Evolutionary conservation across 257 asterid genomes (phyloP).

Genomic region (Capsicum rhomboideum): DNA sequence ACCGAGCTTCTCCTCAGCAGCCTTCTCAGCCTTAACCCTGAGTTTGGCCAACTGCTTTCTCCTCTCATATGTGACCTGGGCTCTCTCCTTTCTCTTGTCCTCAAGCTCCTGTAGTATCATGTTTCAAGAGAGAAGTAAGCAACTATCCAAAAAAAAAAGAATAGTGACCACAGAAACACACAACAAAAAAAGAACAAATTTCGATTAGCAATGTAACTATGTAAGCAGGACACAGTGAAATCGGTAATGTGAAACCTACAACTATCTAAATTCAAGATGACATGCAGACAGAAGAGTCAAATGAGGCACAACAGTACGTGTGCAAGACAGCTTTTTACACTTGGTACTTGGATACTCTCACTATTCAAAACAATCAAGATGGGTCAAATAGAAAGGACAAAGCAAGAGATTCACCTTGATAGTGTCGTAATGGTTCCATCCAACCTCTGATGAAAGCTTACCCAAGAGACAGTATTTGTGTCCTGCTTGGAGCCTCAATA

Average conservation of each 20-base stretch:
- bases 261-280: background rate
- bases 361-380: background rate
- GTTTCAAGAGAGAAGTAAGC: background rate
- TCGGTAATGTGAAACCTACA: background rate
- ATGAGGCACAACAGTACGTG: background rate
- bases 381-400: background rate
- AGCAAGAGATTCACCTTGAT: conserved; percentile 44
- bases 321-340: background rate
- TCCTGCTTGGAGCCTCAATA: conserved; percentile 82
- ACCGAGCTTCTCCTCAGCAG: conserved; percentile 73
- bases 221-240: background rate
- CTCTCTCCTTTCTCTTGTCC: conserved; percentile 86
- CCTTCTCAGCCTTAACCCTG: conserved; percentile 69
- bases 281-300: background rate
- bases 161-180: background rate
- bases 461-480: conserved; percentile 81
- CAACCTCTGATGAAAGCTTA: conserved; percentile 80
- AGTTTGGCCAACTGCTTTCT: conserved; percentile 70
- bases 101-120: conserved; percentile 57
- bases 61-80: conserved; percentile 66
- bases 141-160: background rate
- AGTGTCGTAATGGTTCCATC: conserved; percentile 88
- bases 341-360: no score
- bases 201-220: background rate
- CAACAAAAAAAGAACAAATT: background rate